Conservation (phyloP, 306 rosid species). For the Inga laurina region DNA sequence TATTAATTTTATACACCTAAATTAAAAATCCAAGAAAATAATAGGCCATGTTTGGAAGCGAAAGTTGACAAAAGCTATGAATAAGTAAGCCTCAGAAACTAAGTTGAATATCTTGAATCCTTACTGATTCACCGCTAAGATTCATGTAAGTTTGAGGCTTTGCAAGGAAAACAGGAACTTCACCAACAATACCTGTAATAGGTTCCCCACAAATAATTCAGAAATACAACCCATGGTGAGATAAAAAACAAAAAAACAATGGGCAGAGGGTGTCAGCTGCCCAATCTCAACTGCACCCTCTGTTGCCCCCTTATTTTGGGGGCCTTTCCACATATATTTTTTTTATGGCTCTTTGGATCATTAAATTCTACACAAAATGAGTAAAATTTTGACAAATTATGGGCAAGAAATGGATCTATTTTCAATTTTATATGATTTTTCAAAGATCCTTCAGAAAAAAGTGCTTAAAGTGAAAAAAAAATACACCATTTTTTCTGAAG, state of each 20-base stretch:
- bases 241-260: not conserved
- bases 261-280: too few species aligned
- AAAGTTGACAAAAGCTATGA: conserved; percentile 13
- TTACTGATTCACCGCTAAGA: conserved; percentile 93
- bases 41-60: not conserved
- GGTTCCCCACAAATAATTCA: conserved; percentile 32
- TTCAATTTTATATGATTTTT: too few species aligned
- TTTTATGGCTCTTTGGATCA: too few species aligned
- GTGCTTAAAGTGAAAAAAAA: too few species aligned
- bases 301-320: too few species aligned
- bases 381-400: too few species aligned
- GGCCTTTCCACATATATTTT: too few species aligned
- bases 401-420: too few species aligned
- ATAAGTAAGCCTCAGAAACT: not conserved
- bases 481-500: too few species aligned
- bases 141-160: conserved; percentile 99
- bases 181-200: conserved; percentile 74
- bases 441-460: too few species aligned
- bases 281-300: too few species aligned
- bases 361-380: too few species aligned
- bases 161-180: conserved; percentile 80
- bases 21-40: conserved; percentile 18
- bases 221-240: conserved; percentile 22
- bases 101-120: conserved; percentile 33
- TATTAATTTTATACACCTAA: not conserved